Conservation (phyloP, 257 asterid species). For the Fraxinus excelsior region DNA sequence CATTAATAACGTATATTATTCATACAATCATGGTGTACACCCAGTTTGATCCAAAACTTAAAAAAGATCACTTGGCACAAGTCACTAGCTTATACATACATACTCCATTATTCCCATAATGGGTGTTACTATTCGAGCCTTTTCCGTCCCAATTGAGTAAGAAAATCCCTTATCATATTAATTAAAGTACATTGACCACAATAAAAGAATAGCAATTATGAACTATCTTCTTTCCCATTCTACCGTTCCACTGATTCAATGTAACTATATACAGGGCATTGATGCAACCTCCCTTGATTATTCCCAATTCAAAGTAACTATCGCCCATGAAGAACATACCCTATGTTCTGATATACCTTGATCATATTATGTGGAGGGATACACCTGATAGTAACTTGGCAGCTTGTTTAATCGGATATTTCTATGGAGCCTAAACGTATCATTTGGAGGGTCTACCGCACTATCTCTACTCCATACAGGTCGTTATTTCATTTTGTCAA, state of each 20-base stretch:
- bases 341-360: too few relatives aligned
- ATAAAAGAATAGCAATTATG: not conserved
- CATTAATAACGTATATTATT: too few relatives aligned
- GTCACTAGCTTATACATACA: not conserved
- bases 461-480: too few relatives aligned
- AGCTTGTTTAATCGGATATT: too few relatives aligned
- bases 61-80: not conserved
- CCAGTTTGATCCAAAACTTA: not conserved
- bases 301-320: not conserved
- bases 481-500: too few relatives aligned
- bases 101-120: not conserved
- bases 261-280: not conserved
- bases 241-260: not conserved
- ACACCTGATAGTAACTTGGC: too few relatives aligned
- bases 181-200: not conserved
- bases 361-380: too few relatives aligned
- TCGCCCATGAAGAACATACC: too few relatives aligned
- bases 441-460: too few relatives aligned
- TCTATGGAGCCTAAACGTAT: too few relatives aligned
- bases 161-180: not conserved
- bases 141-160: not conserved
- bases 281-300: not conserved
- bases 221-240: conserved; percentile 4
- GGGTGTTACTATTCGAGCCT: not conserved
- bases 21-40: too few relatives aligned